Conservation (phyloP, 2,329 filamentous ascomycete genomes). For the Trichoderma sp. region DNA sequence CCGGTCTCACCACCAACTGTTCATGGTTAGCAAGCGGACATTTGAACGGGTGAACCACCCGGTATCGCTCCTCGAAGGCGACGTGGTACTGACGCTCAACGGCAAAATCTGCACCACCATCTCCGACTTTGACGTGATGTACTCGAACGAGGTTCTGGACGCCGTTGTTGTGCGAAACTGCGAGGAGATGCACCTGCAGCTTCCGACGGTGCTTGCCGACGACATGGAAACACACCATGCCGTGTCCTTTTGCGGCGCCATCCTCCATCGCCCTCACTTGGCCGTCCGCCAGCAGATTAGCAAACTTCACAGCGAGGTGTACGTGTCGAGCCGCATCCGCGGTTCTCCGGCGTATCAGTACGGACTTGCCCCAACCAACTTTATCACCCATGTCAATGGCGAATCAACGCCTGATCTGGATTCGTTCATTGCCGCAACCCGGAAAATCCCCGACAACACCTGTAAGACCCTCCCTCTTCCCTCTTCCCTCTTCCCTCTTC, state of each 20-base stretch:
- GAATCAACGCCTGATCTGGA: slow-evolving; percentile 80
- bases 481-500: not conserved
- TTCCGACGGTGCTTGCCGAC: slow-evolving; percentile 84
- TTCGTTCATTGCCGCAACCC: slow-evolving; percentile 76
- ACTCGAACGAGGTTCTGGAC: slow-evolving; percentile 79
- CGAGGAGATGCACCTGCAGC: slow-evolving; percentile 71
- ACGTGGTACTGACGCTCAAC: slow-evolving; percentile 89
- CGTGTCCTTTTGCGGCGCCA: slow-evolving; percentile 91
- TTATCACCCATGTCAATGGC: slow-evolving; percentile 94
- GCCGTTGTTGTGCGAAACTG: slow-evolving; percentile 86
- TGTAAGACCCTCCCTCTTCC: slow-evolving; percentile 54
- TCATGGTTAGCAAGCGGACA: slow-evolving; percentile 94
- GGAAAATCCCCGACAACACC: slow-evolving; percentile 91
- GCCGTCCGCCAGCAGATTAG: slow-evolving; percentile 96
- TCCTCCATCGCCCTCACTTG: slow-evolving; percentile 90
- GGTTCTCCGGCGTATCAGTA: slow-evolving; percentile 88
- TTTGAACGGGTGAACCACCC: slow-evolving; percentile 58
- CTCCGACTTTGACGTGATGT: slow-evolving; percentile 94
- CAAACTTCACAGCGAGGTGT: slow-evolving; percentile 94
- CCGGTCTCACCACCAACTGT: slow-evolving; percentile 89
- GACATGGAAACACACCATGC: slow-evolving; percentile 91
- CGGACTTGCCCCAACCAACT: slow-evolving; percentile 92
- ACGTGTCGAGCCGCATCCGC: slow-evolving; percentile 83
- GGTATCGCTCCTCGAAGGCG: slow-evolving; percentile 76
- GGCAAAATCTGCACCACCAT: slow-evolving; percentile 90